Percentiles rank a stretch among this genome's conserved stretches.
Conservation (phyloP, 192 early-diverging fungal genomes). For the Linnemannia zychae region DNA sequence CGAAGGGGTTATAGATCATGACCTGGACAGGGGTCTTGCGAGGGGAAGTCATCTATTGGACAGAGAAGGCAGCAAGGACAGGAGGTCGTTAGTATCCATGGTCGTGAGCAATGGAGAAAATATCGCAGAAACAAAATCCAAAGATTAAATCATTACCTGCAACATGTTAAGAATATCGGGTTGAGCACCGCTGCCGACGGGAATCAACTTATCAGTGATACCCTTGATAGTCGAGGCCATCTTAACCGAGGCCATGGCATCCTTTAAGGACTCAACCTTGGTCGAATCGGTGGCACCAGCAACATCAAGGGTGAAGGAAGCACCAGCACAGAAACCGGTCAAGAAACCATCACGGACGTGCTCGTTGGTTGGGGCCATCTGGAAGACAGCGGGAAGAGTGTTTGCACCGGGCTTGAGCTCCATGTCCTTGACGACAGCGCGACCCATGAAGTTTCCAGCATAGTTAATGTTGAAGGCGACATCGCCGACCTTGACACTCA, state of each 20-base stretch:
- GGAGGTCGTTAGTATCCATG: not conserved
- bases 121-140: not conserved
- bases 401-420: constrained; percentile 64
- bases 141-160: constrained; percentile 4
- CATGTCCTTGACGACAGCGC: constrained; percentile 57
- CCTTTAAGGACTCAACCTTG: constrained; percentile 56
- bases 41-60: constrained; percentile 1
- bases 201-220: constrained; percentile 58
- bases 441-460: constrained; percentile 53
- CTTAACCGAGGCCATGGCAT: constrained; percentile 61
- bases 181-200: constrained; percentile 31
- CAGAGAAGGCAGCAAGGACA: not conserved
- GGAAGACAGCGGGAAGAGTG: constrained; percentile 57
- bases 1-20: constrained; percentile 69
- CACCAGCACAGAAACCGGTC: constrained; percentile 57
- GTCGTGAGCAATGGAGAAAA: not conserved
- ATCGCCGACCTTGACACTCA: constrained; percentile 65
- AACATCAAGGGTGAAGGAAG: constrained; percentile 57
- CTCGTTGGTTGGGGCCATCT: constrained; percentile 44
- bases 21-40: constrained; percentile 59
- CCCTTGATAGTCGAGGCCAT: constrained; percentile 59
- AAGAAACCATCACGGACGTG: constrained; percentile 56
- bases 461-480: constrained; percentile 60
- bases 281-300: constrained; percentile 60
- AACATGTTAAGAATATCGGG: constrained; percentile 37